Base-by-base conservation (phyloP, 2,329 filamentous ascomycete species). In the Epichloe gansuensis region DNA sequence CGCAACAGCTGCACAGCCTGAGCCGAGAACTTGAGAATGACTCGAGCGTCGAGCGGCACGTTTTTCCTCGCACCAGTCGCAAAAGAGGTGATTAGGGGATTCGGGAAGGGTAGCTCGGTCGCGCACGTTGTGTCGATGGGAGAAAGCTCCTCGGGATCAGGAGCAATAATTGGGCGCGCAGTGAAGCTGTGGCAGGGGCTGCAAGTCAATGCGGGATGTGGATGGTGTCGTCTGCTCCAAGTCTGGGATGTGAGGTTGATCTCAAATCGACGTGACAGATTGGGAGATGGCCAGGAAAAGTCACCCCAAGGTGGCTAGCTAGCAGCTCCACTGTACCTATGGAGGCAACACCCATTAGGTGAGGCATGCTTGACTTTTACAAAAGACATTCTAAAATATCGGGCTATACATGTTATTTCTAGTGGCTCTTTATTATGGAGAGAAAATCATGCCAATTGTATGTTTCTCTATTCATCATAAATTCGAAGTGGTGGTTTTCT, bases 241-340 rank as follows among this genome's bases (percentile, higher is more conserved):
- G 35, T 12, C 37, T 46, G 28, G 21, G 35, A 17, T 50, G 39
- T 51, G 42, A 53, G 42, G 48, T 52, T 48, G 35, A 47, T 21
- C 37, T 46, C 41, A 35, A 35, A 52, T 54, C 44, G 48, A 55
- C 50, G 55, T 54, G 56, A 54, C 47, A 55, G 56, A 53, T 53
- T 37, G 55, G 54, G 54, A 50, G 53, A 51, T 35, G 44, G 41
- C 53, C 45, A 57, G 49, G 53, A 50, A 56, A 60, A 52, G 58
- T 60, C 56, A 52, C 52, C 42, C 48, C 41, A 45, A 38, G 46
- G 51, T 55, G 49, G 50, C 49, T 50, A 49, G 55, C 54, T 61
- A 59, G 55, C 57, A 54, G 54, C 50, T 37, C 45, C 51, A 52
- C 46, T 31, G 41, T 52, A 31, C 25, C 25, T 11, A 2, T 2